Conservation (phyloP, 2,329 filamentous ascomycete genomes). For the Chlorencoelia australis region DNA sequence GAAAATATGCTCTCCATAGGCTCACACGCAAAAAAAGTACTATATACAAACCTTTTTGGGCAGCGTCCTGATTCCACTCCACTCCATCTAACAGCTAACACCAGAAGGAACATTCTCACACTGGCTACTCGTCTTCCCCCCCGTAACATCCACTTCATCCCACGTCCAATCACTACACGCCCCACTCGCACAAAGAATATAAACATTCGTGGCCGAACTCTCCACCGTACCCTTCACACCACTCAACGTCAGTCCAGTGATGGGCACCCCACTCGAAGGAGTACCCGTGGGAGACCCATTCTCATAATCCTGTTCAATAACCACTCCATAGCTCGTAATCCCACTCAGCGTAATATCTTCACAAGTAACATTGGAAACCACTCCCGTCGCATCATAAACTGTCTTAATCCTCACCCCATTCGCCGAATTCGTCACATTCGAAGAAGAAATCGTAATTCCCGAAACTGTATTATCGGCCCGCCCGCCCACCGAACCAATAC, state of each 20-base stretch:
- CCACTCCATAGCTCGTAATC: conserved; percentile 36
- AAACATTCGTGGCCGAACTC: conserved; percentile 32
- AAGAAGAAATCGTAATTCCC: conserved; percentile 40
- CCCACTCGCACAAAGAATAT: conserved; percentile 43
- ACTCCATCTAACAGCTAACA: conserved; percentile 16
- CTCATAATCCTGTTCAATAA: conserved; percentile 47
- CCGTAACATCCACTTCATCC: conserved; percentile 38
- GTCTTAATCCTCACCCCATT: conserved; percentile 38
- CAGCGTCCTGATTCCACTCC: too few species aligned
- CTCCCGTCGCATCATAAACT: conserved; percentile 27
- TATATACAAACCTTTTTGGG: too few species aligned
- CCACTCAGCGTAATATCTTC: conserved; percentile 38
- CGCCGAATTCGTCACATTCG: conserved; percentile 38
- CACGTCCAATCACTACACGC: conserved; percentile 44
- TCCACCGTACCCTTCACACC: conserved; percentile 34
- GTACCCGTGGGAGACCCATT: conserved; percentile 21
- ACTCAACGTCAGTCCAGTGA: conserved; percentile 38
- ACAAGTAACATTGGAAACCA: conserved; percentile 43
- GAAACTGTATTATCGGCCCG: conserved; percentile 44
- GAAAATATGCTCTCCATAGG: too few species aligned
- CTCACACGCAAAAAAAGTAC: too few species aligned
- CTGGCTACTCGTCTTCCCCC: conserved; percentile 35
- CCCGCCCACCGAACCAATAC: conserved; percentile 49
- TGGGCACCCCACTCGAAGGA: conserved; percentile 35
- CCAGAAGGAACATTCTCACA: conserved; percentile 30